Percentiles rank a stretch among this genome's conserved stretches.
Evolutionary conservation across 2,329 filamentous ascomycete genomes (phyloP).

Genomic region (Ceratocystis ficicola): DNA sequence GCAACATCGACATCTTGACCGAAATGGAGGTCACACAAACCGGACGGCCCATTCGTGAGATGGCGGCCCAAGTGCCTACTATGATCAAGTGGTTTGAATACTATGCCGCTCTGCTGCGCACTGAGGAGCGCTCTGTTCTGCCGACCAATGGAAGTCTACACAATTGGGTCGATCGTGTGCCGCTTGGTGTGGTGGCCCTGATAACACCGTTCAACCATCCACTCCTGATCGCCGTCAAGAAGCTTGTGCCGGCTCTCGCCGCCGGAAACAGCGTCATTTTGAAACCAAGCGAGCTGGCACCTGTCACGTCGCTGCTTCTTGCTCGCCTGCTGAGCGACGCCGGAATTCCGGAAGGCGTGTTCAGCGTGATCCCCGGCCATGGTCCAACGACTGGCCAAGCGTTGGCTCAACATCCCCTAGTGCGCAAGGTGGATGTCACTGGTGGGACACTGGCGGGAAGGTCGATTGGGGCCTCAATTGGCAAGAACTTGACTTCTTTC

Average conservation of each 20-base stretch:
- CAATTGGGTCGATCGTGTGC: slow-evolving; percentile 44
- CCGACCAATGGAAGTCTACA: slow-evolving; percentile 35
- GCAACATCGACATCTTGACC: slow-evolving; percentile 34
- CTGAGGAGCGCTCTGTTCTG: slow-evolving; percentile 35
- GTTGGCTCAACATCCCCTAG: slow-evolving; percentile 52
- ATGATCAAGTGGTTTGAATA: slow-evolving; percentile 32
- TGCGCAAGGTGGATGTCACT: slow-evolving; percentile 66
- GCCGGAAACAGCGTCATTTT: slow-evolving; percentile 41
- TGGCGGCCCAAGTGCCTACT: slow-evolving; percentile 31
- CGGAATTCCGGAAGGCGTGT: slow-evolving; percentile 61
- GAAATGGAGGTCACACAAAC: slow-evolving; percentile 36
- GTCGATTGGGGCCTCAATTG: slow-evolving; percentile 57
- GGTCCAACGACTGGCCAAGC: slow-evolving; percentile 56
- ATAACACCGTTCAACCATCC: slow-evolving; percentile 49
- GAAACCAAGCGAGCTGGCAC: slow-evolving; percentile 44
- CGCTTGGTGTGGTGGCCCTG: slow-evolving; percentile 37
- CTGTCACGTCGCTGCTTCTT: slow-evolving; percentile 31
- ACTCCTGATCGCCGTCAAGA: slow-evolving; percentile 35
- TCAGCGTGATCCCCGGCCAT: slow-evolving; percentile 62
- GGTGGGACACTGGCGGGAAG: slow-evolving; percentile 59
- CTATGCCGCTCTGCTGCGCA: slow-evolving; percentile 32
- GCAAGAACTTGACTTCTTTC: slow-evolving; percentile 50
- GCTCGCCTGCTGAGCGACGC: slow-evolving; percentile 52
- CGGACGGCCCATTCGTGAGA: slow-evolving; percentile 32
- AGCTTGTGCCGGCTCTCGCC: slow-evolving; percentile 39